Base-by-base conservation (phyloP, 768 basidiomycete species). In the Russula foetens region DNA sequence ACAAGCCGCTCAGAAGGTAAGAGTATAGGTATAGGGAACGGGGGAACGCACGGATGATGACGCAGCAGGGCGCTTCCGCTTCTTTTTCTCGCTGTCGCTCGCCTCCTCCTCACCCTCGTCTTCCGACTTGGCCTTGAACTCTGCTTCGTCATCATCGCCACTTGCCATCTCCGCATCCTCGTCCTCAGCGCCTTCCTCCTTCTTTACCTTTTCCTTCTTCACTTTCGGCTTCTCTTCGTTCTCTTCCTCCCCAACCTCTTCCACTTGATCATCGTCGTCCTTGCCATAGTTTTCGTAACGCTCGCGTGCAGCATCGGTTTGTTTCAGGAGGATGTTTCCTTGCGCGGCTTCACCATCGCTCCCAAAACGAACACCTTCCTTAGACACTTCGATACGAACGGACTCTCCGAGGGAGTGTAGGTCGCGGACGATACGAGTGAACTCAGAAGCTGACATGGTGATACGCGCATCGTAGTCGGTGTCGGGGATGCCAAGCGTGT, bases 381-480 rank as follows among this genome's bases (percentile, higher is more conserved):
- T 98, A 62, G 83, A 84, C 43, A 97, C 92, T 67, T 98, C 96
- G 71, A 99, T 96, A 46, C 92, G 86, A 47, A 98, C 95, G 52
- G 83, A 86, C 76, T 99, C 97, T 59, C 97, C 96, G 9, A 99
- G 82, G 55, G 84, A 82, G 7, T 86, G 84, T 24, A 98, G 81
- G 72, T 99, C 96, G 53, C 91, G 85, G 51, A 96, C 92, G 70
- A 99, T 98, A 54, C 95, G 85, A 28, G 85, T 75, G 70, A 99
- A 98, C 72, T 99, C 97, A 38, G 77, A 60, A 0, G 93, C 83
- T 8, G 90, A 82, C 84, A 99, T 85, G 21, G 86, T 85, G 50
- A 98, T 85, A 58, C 88, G 86, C 3, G 92, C 92, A 68, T 98
- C 96, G 73, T 98, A 99, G 52, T 95, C 89, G 2, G 97, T 99